Evolutionary conservation across 805 yeast species (phyloP), one percentile per base, ranked within the genome.

Genomic region (Yamadazyma scolyti): DNA sequence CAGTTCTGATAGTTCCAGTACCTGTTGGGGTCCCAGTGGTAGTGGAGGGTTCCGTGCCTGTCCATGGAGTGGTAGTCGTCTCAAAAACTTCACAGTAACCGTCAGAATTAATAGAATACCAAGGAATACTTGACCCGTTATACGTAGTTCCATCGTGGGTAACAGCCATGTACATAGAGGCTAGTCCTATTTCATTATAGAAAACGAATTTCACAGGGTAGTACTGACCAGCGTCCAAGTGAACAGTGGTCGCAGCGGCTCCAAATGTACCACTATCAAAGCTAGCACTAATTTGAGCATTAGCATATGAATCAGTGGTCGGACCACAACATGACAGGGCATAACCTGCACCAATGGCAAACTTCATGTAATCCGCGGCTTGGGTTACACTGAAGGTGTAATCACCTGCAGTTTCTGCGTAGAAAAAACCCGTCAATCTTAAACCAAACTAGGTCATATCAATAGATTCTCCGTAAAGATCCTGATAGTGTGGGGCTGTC

Each of bases 1-100:
- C 26, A 19, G 39, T 28, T 11, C 36, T 30, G 26, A 20, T 19
- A 20, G 39, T 20, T 6, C 25, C 31, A 4, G 40, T 48, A 71
- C 71, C 65, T 7, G 59, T 44, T 31, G 57, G 49, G 16, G 68
- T 71, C 19, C 73, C 72, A 4, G 34, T 10, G 17, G 31, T 23
- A 9, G 37, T 19, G 20, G 32, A 9, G 11, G 12, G 23, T 7
- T n/a, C n/a, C n/a, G n/a, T n/a, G n/a, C n/a, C n/a, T n/a, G 28
- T 27, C 22, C 24, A 27, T 23, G 33, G 11, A 32, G 21, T 21
- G 18, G 14, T 28, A 27, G 25, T 12, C 18, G 30, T n/a, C n/a
- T n/a, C n/a, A 27, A 12, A 16, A 20, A 31, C 15, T 14, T 16
- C 27, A 12, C 30, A 27, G 17, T 13, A 11, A 12, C 14, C 23